Base-by-base conservation (phyloP, 257 asterid genomes). In the Prunella vulgaris region DNA sequence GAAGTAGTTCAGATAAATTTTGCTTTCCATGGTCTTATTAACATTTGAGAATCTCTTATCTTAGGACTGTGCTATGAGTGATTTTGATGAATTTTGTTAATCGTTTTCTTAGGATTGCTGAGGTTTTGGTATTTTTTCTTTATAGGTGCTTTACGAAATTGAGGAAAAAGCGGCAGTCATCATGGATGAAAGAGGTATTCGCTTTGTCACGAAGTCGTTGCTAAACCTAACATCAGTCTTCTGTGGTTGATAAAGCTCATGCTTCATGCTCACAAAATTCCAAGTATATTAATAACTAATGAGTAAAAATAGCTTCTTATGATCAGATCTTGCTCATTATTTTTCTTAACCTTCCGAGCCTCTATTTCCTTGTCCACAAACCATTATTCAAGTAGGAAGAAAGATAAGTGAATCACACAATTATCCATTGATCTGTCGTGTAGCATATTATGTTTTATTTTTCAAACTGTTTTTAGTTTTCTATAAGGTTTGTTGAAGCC, bases 141-240 rank as follows among this genome's bases (percentile, higher is more conserved):
- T 58, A 15, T 68, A 91, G 97, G 96, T 93, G 74, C 95, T 93
- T 48, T 68, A 77, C 61, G 97, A 93, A 83, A 82, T 93, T 65
- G 99, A 93, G 77, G 87, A 84, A 83, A 93, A 88, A 73, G 89
- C 96, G 42, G 91, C 80, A 44, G 80, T 79, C 65, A 88, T 93
- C 81, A 75, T 93, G 88, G 97, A 92, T 28, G 99, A 93, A 84
- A 88, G 99, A 74, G 97, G 97, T 91, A 71, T 38, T 74, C 52
- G 28, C 48, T 66, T 13, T 40, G 15, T 40, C 3, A 40, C 60
- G 33, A 46, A 60, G 30, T 62, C 0, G 21, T 51, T 46, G 53
- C 7, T 46, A 46, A n/a, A 2, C 42, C 42, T 35, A 35, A 35
- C 42, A 46, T 46, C 20, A 46, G 33, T 74, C 24, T 40, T 38